Evolutionary conservation across 345 rosid species (phyloP).

Genomic region (Aegle marmelos): DNA sequence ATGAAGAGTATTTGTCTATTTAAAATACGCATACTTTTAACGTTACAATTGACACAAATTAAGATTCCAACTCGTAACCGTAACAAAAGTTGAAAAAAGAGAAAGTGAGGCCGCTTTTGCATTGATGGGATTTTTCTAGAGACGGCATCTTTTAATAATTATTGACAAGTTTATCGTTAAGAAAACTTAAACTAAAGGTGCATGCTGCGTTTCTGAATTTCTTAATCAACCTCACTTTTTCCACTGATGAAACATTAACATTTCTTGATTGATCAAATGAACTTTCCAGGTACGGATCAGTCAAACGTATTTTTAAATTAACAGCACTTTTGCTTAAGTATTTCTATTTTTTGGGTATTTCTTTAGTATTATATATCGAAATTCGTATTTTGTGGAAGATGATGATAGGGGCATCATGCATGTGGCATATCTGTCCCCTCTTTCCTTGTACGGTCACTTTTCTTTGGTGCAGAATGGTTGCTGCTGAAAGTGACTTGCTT

Average conservation of each 20-base stretch:
- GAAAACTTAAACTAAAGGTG: neutral
- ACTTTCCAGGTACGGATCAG: neutral
- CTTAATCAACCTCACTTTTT: neutral
- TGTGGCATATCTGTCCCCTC: neutral
- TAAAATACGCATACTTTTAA: conserved; percentile 2
- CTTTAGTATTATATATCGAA: neutral
- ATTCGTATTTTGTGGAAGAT: neutral
- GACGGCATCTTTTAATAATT: neutral
- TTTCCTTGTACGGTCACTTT: conserved; percentile 18
- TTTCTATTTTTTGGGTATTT: neutral
- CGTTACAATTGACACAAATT: conserved; percentile 8
- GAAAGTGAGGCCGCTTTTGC: conserved; percentile 3
- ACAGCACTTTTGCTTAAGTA: neutral
- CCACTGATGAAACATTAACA: neutral
- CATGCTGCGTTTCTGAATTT: neutral
- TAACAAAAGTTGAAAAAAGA: neutral
- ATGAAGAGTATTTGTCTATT: conserved; percentile 2
- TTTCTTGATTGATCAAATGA: neutral
- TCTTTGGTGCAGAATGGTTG: neutral
- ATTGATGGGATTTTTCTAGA: conserved; percentile 8
- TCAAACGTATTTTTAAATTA: neutral
- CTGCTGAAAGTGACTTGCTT: conserved; percentile 11
- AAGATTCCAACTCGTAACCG: conserved; percentile 30
- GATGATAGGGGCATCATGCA: conserved; percentile 14
- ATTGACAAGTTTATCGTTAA: neutral